Base-by-base conservation (phyloP, 1,284 basidiomycete species). In the Ustilago bromivora region DNA sequence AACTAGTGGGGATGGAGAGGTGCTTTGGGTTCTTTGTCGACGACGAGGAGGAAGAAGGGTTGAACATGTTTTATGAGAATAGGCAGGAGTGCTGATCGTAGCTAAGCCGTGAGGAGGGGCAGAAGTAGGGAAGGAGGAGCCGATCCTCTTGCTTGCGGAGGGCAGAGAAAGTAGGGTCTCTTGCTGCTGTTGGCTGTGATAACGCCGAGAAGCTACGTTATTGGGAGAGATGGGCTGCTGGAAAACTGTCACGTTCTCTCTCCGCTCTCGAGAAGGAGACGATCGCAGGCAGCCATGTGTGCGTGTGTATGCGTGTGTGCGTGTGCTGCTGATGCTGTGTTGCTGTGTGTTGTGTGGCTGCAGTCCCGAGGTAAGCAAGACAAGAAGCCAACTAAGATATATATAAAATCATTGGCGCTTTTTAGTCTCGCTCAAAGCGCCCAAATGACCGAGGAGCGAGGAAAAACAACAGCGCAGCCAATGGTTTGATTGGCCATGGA, bases 1-100 rank as follows among this genome's bases (percentile, higher is more conserved):
- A 28, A 3, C 38, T 34, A 28, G 52, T 34, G 43, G 70, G 71
- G 57, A 73, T 68, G 36, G 71, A 41, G 19, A 72, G 57, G 13
- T 41, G 38, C 31, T 47, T 57, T 34, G 71, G 65, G 34, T 57
- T 65, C 35, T 36, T 47, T 8, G 47, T 43, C 6, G 66, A 49
- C 19, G 38, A 52, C 40, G 46, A 41, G 54, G 52, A 31, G 28
- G 34, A 12, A 9, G n/a, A n/a, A 36, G 34, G 57, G 17, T 9
- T 19, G 43, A 19, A 46, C 43, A 46, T 46, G n/a, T 46, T 46
- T 46, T 46, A 46, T 46, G 11, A 19, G 19, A 38, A 56, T 54
- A n/a, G 46, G 17, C 15, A 35, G 46, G 23, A 28, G 23, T 28
- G 46, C 51, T 41, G 55, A 57, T 58, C 43, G 17, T 41, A 15